phyloP scores from a whole-genome alignment of 176 grass and related monocot species.

The Lolium perenne region DNA sequence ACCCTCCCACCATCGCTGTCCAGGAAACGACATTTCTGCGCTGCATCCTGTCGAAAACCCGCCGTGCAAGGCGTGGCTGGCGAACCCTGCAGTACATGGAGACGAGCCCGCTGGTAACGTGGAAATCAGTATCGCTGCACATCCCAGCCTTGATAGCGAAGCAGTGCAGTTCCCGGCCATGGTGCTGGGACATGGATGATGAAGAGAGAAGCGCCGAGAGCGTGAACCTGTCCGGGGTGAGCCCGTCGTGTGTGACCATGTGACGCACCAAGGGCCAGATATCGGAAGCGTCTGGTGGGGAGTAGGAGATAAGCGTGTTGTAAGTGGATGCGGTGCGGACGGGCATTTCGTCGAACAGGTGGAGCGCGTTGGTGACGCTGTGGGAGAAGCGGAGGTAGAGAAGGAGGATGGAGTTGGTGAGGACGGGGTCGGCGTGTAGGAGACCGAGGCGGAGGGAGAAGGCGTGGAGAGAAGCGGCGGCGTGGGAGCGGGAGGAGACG shows the following conservation, averaged over 20 bases:
- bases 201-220: conserved; percentile 48
- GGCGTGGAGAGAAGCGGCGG: conserved; percentile 35
- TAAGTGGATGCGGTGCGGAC: conserved; percentile 55
- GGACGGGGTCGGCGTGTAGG: conserved; percentile 43
- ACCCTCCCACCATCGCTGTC: conserved; percentile 65
- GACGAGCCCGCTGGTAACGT: conserved; percentile 61
- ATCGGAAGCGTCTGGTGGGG: not conserved
- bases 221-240: conserved; percentile 58
- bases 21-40: conserved; percentile 61
- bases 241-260: conserved; percentile 54
- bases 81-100: conserved; percentile 63
- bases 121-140: conserved; percentile 47
- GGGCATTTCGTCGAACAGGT: conserved; percentile 84
- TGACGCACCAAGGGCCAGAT: conserved; percentile 36
- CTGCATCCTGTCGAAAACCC: conserved; percentile 45
- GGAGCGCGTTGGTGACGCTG: conserved; percentile 23
- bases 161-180: conserved; percentile 66
- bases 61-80: conserved; percentile 30
- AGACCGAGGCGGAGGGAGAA: conserved; percentile 38
- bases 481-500: not conserved
- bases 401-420: conserved; percentile 56
- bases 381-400: conserved; percentile 3
- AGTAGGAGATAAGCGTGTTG: conserved; percentile 61
- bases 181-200: not conserved
- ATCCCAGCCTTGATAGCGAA: conserved; percentile 51